phyloP scores from a whole-genome alignment of 176 grass and related monocot species.

The Dendrocalamus sinicus region DNA sequence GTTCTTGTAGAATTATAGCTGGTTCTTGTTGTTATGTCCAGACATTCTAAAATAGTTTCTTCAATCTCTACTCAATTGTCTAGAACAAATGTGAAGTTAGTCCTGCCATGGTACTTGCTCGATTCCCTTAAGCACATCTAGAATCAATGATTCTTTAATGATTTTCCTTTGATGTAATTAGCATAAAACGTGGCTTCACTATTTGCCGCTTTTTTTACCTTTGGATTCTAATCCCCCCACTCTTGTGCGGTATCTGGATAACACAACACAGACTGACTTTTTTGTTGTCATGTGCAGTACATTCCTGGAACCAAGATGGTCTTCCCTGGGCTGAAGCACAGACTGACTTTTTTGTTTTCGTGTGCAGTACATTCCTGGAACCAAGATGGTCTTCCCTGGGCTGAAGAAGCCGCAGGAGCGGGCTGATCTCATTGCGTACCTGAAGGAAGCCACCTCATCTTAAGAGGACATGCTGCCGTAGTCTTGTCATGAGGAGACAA shows the following conservation, averaged over 20 bases:
- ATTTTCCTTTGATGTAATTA: not conserved
- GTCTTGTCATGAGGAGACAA: constrained; percentile 21
- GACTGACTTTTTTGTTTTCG: not conserved
- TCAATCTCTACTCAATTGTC: not conserved
- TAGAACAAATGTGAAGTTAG: not conserved
- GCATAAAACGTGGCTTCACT: not conserved
- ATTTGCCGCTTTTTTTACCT: not conserved
- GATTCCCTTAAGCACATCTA: not conserved
- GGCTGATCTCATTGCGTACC: constrained; percentile 86
- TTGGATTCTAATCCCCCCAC: not conserved
- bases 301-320: constrained; percentile 99
- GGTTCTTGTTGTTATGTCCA: not conserved
- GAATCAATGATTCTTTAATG: not conserved
- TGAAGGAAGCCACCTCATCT: constrained; percentile 67
- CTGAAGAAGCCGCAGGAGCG: constrained; percentile 95
- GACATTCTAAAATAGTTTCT: not conserved
- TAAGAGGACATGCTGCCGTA: not conserved
- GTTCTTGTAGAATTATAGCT: not conserved
- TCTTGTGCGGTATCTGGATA: not conserved
- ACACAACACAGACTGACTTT: not conserved
- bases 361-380: constrained; percentile 97
- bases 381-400: constrained; percentile 98
- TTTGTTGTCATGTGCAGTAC: constrained; percentile 58
- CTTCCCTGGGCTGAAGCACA: constrained; percentile 68
- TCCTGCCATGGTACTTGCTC: not conserved